Base-by-base conservation (phyloP, 2,329 filamentous ascomycete species). In the Orbilia oligospora region DNA sequence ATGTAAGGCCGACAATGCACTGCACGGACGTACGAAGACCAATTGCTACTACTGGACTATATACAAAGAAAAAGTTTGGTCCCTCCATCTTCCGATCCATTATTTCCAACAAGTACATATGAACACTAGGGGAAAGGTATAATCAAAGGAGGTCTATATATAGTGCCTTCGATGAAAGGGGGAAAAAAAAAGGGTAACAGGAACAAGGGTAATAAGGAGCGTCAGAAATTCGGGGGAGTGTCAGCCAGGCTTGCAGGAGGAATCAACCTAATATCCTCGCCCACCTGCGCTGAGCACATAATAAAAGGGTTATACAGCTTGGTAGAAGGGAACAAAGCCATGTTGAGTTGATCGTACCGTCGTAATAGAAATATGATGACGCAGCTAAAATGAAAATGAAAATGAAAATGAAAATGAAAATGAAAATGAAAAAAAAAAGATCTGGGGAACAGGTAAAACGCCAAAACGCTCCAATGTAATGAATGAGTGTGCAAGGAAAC, bases 271-370 rank as follows among this genome's bases (percentile, higher is more conserved):
- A 24, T 46, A 46, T 63, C 53, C 38, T 49, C 36, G 14, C 20
- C 44, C 61, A 36, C 65, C 49, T 38, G 56, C n/a, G 33, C 70
- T 66, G 70, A 27, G 22, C 46, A 33, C 44, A 4, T 56, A 55
- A 65, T 38, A 72, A 53, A 63, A 55, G 61, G 56, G 53, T n/a
- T 64, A 24, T 65, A 55, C 6, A 30, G 44, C 22, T 70, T 46
- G 27, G 44, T 27, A 61, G 41, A 58, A 56, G 38, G 53, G 48
- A 64, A 56, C 24, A 44, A 61, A 77, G 30, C 61, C 73, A 58
- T 77, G 61, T 67, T 71, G 27, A n/a, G n/a, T n/a, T 30, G 48
- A 71, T 77, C 73, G 73, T 77, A 66, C 73, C 73, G 67, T 77
- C 73, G 73, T 77, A 30, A 77, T 66, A 68, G 69, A 64, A 61